Evolutionary conservation across 805 yeast genomes (phyloP), one percentile per base, ranked within the genome.

Genomic region (Cyberlindnera xylosilytica): DNA sequence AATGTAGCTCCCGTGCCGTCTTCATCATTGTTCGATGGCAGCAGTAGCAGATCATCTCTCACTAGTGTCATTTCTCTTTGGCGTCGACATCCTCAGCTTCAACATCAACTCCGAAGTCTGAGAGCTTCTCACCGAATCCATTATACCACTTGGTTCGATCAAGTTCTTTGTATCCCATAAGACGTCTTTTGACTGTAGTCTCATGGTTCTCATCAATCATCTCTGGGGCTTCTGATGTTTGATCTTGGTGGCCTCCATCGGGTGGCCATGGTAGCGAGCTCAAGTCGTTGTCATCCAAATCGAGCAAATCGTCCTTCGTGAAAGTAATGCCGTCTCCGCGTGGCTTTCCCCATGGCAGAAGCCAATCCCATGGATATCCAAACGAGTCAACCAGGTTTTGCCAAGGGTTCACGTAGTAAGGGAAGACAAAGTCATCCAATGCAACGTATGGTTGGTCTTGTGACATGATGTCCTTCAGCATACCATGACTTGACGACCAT

Each of bases 241-340:
- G 36, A 29, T 62, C 72, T 38, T 66, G 71, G 51, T 73, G 69
- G 1, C 81, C 81, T 6, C 87, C 89, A 64, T 88, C 95, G 1
- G 96, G 95, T 1, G 99, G 99, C 96, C 97, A 91, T 2, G 96
- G 93, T 30, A 83, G 65, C 1, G 78, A 74, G 39, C 83, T 63
- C 46, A 84, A 75, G 52, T 82, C 85, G 42, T 74, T 77, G 19
- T 69, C 76, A 4, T 65, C 65, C 20, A 59, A 57, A 11, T 68
- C 73, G 15, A 73, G 58, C 26, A 68, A 62, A 34, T 81, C 87
- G 49, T 78, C 78, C 46, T 74, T 79, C 6, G 62, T 63, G 48
- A 79, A 89, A 1, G 55, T 55, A 38, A 74, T 56, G 0, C 97
- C 97, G 50, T 74, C 65, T 1, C 80, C 81, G 1, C 50, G 19